These are phyloP conservation scores for Psilocybe cyanescens DNA, from an alignment of 768 basidiomycete species.

Conservation along the genomic window DNA sequence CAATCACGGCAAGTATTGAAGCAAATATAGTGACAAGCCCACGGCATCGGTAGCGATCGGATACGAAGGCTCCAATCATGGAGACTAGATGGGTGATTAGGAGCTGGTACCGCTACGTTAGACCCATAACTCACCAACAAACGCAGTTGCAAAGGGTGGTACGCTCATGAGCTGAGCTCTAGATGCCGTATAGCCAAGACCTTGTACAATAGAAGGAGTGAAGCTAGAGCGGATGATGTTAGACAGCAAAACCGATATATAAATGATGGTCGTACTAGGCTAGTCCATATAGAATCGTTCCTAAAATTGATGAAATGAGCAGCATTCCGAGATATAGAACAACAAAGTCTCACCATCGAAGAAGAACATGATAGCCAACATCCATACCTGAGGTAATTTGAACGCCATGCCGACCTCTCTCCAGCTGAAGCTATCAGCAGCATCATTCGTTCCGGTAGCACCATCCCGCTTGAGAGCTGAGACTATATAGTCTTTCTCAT, in stretches of 20 bases:
- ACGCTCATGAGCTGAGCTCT: constrained; percentile 68
- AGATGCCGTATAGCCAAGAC: constrained; percentile 58
- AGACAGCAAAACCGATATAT: background rate
- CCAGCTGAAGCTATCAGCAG: constrained; percentile 57
- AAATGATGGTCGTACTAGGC: constrained; percentile 44
- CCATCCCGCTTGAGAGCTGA: constrained; percentile 38
- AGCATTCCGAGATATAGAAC: background rate
- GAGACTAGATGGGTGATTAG: constrained; percentile 26
- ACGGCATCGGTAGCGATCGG: constrained; percentile 58
- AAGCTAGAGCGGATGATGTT: constrained; percentile 46
- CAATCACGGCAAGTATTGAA: constrained; percentile 45
- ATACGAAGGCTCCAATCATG: constrained; percentile 45
- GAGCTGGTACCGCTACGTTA: background rate
- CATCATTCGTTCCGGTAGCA: constrained; percentile 35
- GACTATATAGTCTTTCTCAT: constrained; percentile 34
- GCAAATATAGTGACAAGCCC: constrained; percentile 50
- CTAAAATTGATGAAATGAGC: constrained; percentile 23
- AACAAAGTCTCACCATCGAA: constrained; percentile 42
- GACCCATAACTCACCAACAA: constrained; percentile 42
- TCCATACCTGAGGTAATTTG: constrained; percentile 56
- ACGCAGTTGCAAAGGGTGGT: constrained; percentile 55
- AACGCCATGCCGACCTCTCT: constrained; percentile 52
- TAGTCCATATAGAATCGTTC: constrained; percentile 49
- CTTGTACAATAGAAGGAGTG: constrained; percentile 70
- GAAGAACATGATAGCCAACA: constrained; percentile 56